A percentile compares a stretch with the other conserved stretches of the same genome.
phyloP scores from a whole-genome alignment of 1,284 basidiomycete species.

The Fistulinella cinereoalba region DNA sequence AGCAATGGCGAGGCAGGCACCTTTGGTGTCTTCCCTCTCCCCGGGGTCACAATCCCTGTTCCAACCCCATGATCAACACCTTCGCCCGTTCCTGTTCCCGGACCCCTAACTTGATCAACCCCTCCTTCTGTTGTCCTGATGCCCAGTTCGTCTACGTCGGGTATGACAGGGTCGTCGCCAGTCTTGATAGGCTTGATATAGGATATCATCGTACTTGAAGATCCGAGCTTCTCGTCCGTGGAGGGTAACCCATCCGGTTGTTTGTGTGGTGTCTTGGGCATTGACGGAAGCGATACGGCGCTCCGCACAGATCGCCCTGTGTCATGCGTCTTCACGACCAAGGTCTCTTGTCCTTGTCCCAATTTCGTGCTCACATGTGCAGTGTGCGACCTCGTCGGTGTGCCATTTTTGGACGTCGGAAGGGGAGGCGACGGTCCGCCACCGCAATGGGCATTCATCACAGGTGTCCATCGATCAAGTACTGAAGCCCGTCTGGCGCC shows the following conservation, averaged over 20 bases:
- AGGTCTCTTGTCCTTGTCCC: slow-evolving; percentile 22
- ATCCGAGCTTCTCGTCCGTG: slow-evolving; percentile 38
- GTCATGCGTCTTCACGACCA: slow-evolving; percentile 27
- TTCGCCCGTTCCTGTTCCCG: slow-evolving; percentile 2
- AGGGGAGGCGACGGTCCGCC: slow-evolving; percentile 36
- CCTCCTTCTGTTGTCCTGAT: slow-evolving; percentile 40
- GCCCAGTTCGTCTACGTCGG: slow-evolving; percentile 59
- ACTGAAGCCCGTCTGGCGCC: slow-evolving; percentile 49
- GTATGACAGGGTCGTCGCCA: slow-evolving; percentile 39
- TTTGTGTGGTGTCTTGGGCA: slow-evolving; percentile 29
- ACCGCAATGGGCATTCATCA: slow-evolving; percentile 15
- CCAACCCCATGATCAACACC: slow-evolving; percentile 14
- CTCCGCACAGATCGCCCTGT: slow-evolving; percentile 31
- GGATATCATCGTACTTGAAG: slow-evolving; percentile 49
- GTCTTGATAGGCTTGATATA: slow-evolving; percentile 52
- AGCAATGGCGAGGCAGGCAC: slow-evolving; percentile 38
- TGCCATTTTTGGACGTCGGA: slow-evolving; percentile 36
- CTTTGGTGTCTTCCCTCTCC: slow-evolving; percentile 23
- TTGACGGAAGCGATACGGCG: slow-evolving; percentile 22
- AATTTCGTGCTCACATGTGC: slow-evolving; percentile 7
- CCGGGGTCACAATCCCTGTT: slow-evolving; percentile 13
- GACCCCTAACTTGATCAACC: slow-evolving; percentile 25
- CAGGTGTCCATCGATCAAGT: slow-evolving; percentile 65
- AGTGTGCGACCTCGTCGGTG: slow-evolving; percentile 19
- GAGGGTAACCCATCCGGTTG: slow-evolving; percentile 20